phyloP scores from a whole-genome alignment of 2,329 filamentous ascomycete species.

The Pseudocercospora pini-densiflorae region DNA sequence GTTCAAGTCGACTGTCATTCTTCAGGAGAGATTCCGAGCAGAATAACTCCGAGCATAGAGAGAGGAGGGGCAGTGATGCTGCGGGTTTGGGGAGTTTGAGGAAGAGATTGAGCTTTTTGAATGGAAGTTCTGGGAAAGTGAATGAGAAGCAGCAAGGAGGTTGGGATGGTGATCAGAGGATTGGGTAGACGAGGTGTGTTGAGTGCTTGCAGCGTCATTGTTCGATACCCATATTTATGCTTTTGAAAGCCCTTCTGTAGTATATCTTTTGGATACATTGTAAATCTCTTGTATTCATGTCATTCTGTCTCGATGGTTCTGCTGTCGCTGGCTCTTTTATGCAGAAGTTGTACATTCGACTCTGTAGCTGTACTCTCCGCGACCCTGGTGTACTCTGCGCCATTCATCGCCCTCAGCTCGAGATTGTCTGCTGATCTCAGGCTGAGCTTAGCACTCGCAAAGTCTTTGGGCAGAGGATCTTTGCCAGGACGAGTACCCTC shows the following conservation, averaged over 20 bases:
- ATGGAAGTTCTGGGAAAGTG: constrained; percentile 63
- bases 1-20: constrained; percentile 34
- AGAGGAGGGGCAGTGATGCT: constrained; percentile 11
- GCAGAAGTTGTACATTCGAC: not conserved
- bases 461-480: too few relatives aligned
- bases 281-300: not conserved
- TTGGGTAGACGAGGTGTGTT: not conserved
- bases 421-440: too few relatives aligned
- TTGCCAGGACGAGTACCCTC: too few relatives aligned
- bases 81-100: constrained; percentile 53
- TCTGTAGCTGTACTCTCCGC: too few relatives aligned
- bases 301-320: not conserved
- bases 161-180: not conserved
- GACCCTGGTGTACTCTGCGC: too few relatives aligned
- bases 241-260: not conserved
- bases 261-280: not conserved
- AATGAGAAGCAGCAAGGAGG: not conserved
- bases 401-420: too few relatives aligned
- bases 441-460: too few relatives aligned
- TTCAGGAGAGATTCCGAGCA: constrained; percentile 24
- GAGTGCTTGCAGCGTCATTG: not conserved
- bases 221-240: not conserved
- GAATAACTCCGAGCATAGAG: not conserved
- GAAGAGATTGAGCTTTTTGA: constrained; percentile 78
- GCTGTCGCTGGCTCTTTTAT: not conserved